Evolutionary conservation across 2,329 filamentous ascomycete species (phyloP), one percentile per base, ranked within the genome.

Genomic region (Monosporascus sp.): DNA sequence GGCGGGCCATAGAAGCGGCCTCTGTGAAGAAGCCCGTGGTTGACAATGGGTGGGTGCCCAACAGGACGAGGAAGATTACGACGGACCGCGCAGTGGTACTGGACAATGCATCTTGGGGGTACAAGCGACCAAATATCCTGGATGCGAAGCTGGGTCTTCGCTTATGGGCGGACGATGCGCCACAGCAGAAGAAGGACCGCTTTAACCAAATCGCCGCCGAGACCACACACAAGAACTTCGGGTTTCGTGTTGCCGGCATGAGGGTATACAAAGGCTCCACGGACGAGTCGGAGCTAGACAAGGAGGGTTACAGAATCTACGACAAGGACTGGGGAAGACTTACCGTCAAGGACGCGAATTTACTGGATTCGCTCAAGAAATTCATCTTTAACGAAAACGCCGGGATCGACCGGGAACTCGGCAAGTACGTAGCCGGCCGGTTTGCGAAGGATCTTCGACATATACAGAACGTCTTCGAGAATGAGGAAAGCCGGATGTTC

Each of bases 81-180:
- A 96, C 91, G 0, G 85, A 91, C 52, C 78, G 84, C 52, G 89
- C 90, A 2, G 86, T 97, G 19, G 91, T 96, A 14, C 76, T 97
- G 27, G 88, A 92, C 66, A 97, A 97, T 68, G 82, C 90, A 7
- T 86, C 91, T 0, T 81, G 83, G 59, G 91, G 90, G 1, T 97
- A 92, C 76, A 83, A 82, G 64, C 82, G 83, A 54, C 91, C 94
- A 7, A 97, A 96, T 63, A 91, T 99, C 7, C 76, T 99, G 54
- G 94, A 99, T 67, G 83, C 96, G 59, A 99, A 99, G 74, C 83
- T 99, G 20, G 94, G 94, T 44, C 81, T 85, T 49, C 82, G 90
- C 34, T 75, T 99, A 6, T 97, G 91, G 87, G 93, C 90, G 16
- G 90, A 96, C 55, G 77, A 85, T 57, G 84, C 84, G 24, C 77